These are phyloP conservation scores for Lunasporangiospora selenospora DNA, from an alignment of 192 early-diverging fungal species.

Conservation along the genomic window DNA sequence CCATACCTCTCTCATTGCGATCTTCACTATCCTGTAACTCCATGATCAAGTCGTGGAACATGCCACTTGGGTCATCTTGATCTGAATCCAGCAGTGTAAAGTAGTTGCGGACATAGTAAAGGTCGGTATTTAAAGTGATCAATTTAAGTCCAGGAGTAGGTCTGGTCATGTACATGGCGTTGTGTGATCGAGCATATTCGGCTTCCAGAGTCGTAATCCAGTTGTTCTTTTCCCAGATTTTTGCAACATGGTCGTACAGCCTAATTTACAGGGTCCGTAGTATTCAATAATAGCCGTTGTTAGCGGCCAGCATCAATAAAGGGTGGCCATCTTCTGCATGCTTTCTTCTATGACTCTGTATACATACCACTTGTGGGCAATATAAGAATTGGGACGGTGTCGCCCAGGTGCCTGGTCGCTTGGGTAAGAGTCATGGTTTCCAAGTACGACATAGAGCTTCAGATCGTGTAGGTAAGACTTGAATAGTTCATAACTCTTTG, in stretches of 20 bases:
- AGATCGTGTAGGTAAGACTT: constrained; percentile 42
- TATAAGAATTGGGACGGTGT: constrained; percentile 7
- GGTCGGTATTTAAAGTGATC: constrained; percentile 61
- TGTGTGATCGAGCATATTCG: constrained; percentile 38
- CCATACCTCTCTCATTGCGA: constrained; percentile 41
- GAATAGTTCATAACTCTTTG: constrained; percentile 42
- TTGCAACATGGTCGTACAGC: constrained; percentile 54
- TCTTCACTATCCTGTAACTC: constrained; percentile 59
- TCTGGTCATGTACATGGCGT: constrained; percentile 54
- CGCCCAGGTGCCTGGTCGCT: constrained; percentile 34
- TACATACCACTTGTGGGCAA: constrained; percentile 36
- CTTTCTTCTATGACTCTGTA: no score
- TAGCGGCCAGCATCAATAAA: no score
- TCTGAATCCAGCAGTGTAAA: constrained; percentile 54
- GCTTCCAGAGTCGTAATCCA: constrained; percentile 52
- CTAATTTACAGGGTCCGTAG: no score
- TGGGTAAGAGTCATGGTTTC: constrained; percentile 59
- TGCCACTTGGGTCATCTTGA: constrained; percentile 54
- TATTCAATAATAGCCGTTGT: no score
- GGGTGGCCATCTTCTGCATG: no score
- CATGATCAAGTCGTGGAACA: constrained; percentile 54
- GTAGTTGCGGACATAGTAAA: constrained; percentile 60
- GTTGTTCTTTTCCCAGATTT: constrained; percentile 50
- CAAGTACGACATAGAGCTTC: constrained; percentile 55
- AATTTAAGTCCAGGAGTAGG: constrained; percentile 52